Conservation (phyloP, 345 rosid genomes). For the Trapa bicornis region DNA sequence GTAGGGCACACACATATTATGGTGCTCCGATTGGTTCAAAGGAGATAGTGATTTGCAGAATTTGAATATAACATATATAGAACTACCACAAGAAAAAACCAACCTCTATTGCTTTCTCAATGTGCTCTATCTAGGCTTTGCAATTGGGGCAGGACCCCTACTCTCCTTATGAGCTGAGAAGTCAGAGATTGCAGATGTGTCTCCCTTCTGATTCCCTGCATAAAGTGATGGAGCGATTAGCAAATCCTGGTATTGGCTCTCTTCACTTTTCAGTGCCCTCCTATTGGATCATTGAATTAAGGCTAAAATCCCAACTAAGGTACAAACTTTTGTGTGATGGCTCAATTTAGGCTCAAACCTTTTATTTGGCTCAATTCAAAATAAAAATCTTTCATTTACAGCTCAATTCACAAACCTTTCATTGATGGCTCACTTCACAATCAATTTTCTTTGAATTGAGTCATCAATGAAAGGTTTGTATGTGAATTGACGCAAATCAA, state of each 20-base stretch:
- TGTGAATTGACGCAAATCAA: too few relatives aligned
- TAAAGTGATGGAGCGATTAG: slow-evolving; percentile 60
- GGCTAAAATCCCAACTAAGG: too few relatives aligned
- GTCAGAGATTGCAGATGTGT: slow-evolving; percentile 71
- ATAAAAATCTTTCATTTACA: too few relatives aligned
- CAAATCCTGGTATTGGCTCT: slow-evolving; percentile 37
- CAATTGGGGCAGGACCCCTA: slow-evolving; percentile 58
- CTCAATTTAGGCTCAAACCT: too few relatives aligned
- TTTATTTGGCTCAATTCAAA: too few relatives aligned
- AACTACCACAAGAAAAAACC: neutral
- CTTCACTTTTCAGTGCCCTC: neutral
- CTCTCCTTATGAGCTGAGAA: slow-evolving; percentile 31
- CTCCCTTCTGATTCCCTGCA: slow-evolving; percentile 54
- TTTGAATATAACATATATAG: too few relatives aligned
- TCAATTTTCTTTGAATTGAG: too few relatives aligned
- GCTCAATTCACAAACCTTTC: too few relatives aligned
- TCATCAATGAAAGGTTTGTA: too few relatives aligned
- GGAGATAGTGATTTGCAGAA: neutral
- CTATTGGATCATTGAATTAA: too few relatives aligned
- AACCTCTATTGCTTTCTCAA: neutral
- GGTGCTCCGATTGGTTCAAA: neutral
- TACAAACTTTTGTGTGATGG: too few relatives aligned
- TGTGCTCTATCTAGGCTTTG: slow-evolving; percentile 32
- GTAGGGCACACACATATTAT: neutral
- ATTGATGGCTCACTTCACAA: too few relatives aligned